Percentiles rank a stretch among this genome's conserved stretches.
Evolutionary conservation across 208 protist genomes (phyloP).

Genomic region (Tritrichomonas musculus): DNA sequence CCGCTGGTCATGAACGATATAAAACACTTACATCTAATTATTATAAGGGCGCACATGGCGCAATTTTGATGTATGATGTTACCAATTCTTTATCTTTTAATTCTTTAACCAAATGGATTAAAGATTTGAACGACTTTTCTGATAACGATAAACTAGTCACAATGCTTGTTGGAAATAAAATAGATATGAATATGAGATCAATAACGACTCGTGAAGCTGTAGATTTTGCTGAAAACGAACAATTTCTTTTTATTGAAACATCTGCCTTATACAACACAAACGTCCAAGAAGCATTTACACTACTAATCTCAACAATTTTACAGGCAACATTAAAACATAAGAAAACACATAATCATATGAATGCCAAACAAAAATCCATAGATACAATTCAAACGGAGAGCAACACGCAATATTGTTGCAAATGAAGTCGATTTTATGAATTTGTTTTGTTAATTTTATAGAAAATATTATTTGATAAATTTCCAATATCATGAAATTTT

Average conservation of each 20-base stretch:
- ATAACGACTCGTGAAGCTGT: not conserved
- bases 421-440: too few relatives aligned
- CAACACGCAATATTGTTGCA: too few relatives aligned
- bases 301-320: constrained; percentile 76
- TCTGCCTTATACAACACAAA: not conserved
- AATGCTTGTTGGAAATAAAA: constrained; percentile 97
- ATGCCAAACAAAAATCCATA: too few relatives aligned
- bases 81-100: constrained; percentile 16
- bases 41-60: not conserved
- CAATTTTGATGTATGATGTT: not conserved
- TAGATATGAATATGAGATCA: constrained; percentile 70
- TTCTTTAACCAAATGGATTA: not conserved
- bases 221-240: not conserved
- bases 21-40: not conserved
- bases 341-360: too few relatives aligned
- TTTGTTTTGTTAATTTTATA: too few relatives aligned
- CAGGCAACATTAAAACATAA: too few relatives aligned
- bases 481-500: too few relatives aligned
- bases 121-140: constrained; percentile 24
- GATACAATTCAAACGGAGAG: too few relatives aligned
- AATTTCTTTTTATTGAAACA: not conserved
- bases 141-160: not conserved
- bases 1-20: not conserved
- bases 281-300: constrained; percentile 64
- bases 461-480: too few relatives aligned